phyloP scores from a whole-genome alignment of 441 rosid species.

The Populus trichocarpa region DNA sequence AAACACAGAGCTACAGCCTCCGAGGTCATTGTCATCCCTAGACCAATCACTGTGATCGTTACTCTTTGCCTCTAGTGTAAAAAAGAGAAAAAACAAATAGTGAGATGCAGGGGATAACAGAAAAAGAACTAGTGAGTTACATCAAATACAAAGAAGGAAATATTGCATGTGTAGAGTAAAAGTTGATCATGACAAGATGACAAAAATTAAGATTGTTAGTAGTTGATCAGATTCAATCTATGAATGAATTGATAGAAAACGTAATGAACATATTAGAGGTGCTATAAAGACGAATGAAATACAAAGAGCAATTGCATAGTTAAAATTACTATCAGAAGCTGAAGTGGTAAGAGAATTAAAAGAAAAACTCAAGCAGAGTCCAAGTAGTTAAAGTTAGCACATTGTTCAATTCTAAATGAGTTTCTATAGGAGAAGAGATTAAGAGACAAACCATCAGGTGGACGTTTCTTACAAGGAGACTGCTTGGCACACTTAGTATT shows the following conservation, averaged over 20 bases:
- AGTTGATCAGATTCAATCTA: not conserved
- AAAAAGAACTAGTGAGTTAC: not conserved
- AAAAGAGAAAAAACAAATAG: not conserved
- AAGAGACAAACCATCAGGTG: conserved; percentile 28
- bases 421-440: not conserved
- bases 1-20: conserved; percentile 22
- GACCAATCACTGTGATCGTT: not conserved
- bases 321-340: not conserved
- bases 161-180: not conserved
- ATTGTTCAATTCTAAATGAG: not conserved
- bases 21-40: conserved; percentile 40
- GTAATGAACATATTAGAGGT: not conserved
- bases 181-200: not conserved
- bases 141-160: not conserved
- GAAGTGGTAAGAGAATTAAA: not conserved
- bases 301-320: not conserved
- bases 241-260: not conserved
- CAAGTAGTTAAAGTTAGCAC: not conserved
- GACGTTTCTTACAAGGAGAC: conserved; percentile 4
- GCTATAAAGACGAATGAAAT: not conserved
- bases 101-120: not conserved
- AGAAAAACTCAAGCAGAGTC: not conserved
- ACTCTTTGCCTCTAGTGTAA: not conserved
- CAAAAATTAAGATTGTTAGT: not conserved
- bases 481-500: conserved; percentile 5